Conservation (phyloP, 805 yeast genomes). For the Yarrowia yakushimensis region DNA sequence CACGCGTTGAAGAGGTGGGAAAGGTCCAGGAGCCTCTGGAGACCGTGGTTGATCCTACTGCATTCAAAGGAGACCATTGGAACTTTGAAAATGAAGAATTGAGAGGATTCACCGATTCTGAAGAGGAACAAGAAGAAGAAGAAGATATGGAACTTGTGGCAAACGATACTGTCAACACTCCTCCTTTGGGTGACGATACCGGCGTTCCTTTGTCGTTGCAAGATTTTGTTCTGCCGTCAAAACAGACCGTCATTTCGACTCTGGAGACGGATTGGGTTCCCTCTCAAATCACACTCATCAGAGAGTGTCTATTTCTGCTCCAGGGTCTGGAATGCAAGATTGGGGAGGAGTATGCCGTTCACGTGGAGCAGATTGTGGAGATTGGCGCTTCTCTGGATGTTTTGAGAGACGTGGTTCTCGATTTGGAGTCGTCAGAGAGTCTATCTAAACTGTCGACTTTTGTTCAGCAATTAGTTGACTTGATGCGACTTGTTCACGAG, state of each 20-base stretch:
- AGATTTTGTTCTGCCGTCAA: not conserved
- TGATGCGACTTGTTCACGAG: not conserved
- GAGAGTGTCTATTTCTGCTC: conserved; percentile 2
- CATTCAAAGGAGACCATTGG: conserved; percentile 1
- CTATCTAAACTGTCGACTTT: not conserved
- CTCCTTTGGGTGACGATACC: not conserved
- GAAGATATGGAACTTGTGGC: not conserved
- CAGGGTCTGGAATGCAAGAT: conserved; percentile 10
- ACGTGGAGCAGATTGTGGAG: conserved; percentile 15
- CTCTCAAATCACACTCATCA: not conserved
- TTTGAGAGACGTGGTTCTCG: not conserved
- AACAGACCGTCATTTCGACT: not conserved
- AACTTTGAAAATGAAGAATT: conserved; percentile 10
- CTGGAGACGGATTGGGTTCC: not conserved
- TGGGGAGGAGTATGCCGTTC: not conserved
- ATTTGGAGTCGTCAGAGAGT: not conserved
- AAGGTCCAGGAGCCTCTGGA: not conserved
- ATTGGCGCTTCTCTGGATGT: not conserved
- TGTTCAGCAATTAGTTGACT: not conserved
- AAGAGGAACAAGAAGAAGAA: not conserved
- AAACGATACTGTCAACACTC: not conserved
- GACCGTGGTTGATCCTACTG: not conserved
- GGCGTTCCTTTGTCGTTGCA: not conserved
- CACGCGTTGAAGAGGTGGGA: not conserved
- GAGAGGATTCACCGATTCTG: conserved; percentile 9